These are phyloP conservation scores for Powellomyces hirtus DNA, from an alignment of 192 early-diverging fungal species.

Conservation along the genomic window DNA sequence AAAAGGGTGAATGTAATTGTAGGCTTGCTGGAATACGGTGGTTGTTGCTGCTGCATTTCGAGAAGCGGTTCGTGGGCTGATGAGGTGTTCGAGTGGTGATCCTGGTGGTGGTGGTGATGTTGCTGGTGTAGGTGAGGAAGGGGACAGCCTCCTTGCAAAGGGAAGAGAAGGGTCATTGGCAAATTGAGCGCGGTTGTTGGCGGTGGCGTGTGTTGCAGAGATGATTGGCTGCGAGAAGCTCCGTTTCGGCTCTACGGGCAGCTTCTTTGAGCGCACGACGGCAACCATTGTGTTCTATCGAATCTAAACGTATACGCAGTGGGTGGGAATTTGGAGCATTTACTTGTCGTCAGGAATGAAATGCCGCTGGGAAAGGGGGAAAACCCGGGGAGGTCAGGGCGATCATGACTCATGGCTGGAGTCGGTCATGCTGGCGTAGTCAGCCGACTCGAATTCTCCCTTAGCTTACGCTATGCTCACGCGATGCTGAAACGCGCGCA, in stretches of 20 bases:
- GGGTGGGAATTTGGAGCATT: too few species aligned
- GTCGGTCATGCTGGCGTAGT: too few species aligned
- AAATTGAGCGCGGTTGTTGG: background rate
- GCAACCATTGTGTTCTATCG: too few species aligned
- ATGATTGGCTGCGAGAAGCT: constrained; percentile 5
- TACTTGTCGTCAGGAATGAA: too few species aligned
- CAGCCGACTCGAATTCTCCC: too few species aligned
- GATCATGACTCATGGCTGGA: too few species aligned
- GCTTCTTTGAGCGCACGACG: background rate
- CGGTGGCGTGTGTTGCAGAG: background rate
- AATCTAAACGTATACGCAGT: too few species aligned
- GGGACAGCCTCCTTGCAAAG: background rate
- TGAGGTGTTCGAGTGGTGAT: background rate
- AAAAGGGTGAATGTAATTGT: constrained; percentile 29
- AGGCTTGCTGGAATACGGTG: background rate
- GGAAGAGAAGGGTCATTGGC: background rate
- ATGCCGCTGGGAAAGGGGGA: too few species aligned
- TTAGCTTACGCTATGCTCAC: too few species aligned
- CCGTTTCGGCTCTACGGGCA: background rate
- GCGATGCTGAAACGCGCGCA: too few species aligned
- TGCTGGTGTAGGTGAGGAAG: background rate
- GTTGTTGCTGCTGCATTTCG: constrained; percentile 19
- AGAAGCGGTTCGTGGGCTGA: constrained; percentile 22
- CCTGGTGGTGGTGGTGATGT: background rate
- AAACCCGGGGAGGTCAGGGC: too few species aligned